Evolutionary conservation across 441 rosid genomes (phyloP).

Genomic region (Theobroma grandiflorum): DNA sequence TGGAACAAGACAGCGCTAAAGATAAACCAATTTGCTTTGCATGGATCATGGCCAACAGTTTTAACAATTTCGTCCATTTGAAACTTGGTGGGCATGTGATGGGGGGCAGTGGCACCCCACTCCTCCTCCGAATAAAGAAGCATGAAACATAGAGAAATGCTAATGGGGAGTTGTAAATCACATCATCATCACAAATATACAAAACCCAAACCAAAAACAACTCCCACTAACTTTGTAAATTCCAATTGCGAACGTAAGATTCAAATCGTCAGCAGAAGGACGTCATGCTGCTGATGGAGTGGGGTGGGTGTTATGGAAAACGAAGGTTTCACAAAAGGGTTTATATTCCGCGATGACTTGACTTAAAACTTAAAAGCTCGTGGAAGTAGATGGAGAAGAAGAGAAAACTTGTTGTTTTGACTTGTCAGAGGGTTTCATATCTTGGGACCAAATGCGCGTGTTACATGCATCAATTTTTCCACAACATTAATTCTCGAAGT

Average conservation of each 20-base stretch:
- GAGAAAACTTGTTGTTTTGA: neutral
- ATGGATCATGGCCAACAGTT: neutral
- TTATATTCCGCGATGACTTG: constrained; percentile 8
- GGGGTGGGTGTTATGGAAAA: neutral
- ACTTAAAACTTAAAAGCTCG: neutral
- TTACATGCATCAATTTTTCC: neutral
- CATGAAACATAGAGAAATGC: neutral
- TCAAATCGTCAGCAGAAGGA: neutral
- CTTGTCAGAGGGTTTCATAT: neutral
- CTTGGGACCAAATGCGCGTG: neutral
- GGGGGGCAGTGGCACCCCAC: neutral
- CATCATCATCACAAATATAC: neutral
- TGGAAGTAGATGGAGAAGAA: neutral
- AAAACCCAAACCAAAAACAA: neutral
- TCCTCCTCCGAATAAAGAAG: neutral
- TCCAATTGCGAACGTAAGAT: neutral
- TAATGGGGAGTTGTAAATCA: neutral
- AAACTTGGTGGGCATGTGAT: neutral
- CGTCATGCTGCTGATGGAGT: constrained; percentile 1
- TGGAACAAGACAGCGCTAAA: neutral
- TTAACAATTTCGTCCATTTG: neutral
- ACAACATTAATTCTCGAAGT: neutral
- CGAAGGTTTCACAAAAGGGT: neutral
- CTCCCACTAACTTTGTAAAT: neutral
- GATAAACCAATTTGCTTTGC: neutral